These are phyloP conservation scores for Flaveria trinervia DNA, from an alignment of 129 eudicot species.

Conservation along the genomic window DNA sequence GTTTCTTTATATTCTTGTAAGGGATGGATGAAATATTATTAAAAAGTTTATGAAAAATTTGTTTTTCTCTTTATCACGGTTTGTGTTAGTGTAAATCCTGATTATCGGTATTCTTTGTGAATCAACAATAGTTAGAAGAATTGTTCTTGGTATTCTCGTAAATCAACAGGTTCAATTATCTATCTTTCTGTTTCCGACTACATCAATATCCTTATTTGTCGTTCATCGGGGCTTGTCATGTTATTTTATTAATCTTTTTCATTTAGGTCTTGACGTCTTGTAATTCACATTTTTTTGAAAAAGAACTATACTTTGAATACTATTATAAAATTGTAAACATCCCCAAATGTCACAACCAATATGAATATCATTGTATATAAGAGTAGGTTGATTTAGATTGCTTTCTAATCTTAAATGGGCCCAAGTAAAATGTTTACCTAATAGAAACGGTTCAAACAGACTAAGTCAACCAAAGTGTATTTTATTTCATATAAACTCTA, in stretches of 20 bases:
- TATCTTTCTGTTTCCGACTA: too few relatives aligned
- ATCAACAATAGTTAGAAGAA: too few relatives aligned
- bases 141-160: too few relatives aligned
- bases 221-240: background rate
- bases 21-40: too few relatives aligned
- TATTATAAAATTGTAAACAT: too few relatives aligned
- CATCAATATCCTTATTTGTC: background rate
- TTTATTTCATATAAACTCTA: background rate
- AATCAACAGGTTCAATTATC: too few relatives aligned
- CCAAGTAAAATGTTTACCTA: background rate
- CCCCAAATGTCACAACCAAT: background rate
- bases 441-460: background rate
- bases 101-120: too few relatives aligned
- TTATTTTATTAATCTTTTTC: background rate
- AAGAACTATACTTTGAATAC: background rate
- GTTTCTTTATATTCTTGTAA: too few relatives aligned
- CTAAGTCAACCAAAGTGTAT: background rate
- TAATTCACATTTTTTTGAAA: background rate
- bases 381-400: background rate
- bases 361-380: background rate
- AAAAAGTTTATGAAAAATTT: too few relatives aligned
- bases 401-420: background rate
- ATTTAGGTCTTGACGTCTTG: background rate
- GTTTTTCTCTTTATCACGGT: too few relatives aligned
- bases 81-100: too few relatives aligned